Percentiles rank a stretch among this genome's conserved stretches.
phyloP scores from a whole-genome alignment of 495 filamentous ascomycete species.

The Cenococcum geophilum region DNA sequence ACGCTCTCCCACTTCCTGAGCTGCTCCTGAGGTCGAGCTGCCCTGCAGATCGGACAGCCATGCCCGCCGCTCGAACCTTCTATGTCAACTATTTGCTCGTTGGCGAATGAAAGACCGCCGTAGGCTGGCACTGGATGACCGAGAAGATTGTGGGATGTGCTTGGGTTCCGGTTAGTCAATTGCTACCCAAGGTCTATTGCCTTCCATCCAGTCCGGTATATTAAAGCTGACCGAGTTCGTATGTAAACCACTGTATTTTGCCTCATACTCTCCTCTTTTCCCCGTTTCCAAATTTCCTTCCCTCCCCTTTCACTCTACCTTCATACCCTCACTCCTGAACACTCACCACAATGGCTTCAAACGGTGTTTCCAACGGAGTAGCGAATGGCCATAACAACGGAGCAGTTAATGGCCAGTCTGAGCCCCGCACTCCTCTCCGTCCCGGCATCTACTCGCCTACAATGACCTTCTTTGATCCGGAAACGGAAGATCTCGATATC shows the following conservation, averaged over 20 bases:
- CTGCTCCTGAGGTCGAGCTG: background rate
- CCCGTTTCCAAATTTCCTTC: slow-evolving; percentile 4
- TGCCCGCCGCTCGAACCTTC: background rate
- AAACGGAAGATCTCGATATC: slow-evolving; percentile 78
- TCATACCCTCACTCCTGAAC: background rate
- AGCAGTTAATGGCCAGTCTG: slow-evolving; percentile 12
- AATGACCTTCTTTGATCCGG: slow-evolving; percentile 81
- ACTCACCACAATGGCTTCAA: slow-evolving; percentile 18
- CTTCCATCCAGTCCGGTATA: slow-evolving; percentile 27
- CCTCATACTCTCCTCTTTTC: background rate
- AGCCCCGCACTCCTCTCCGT: slow-evolving; percentile 51
- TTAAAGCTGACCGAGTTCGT: slow-evolving; percentile 29
- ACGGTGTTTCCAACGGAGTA: slow-evolving; percentile 11
- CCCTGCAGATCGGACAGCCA: slow-evolving; percentile 9
- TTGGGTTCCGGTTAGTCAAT: slow-evolving; percentile 26
- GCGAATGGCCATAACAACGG: slow-evolving; percentile 16
- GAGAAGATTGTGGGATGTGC: slow-evolving; percentile 17
- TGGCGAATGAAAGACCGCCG: slow-evolving; percentile 14
- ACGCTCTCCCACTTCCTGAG: background rate
- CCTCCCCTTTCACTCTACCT: background rate
- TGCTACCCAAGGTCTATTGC: slow-evolving; percentile 26
- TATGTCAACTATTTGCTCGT: slow-evolving; percentile 14
- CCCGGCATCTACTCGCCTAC: slow-evolving; percentile 85
- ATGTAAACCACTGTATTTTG: slow-evolving; percentile 5
- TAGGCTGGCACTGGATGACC: slow-evolving; percentile 7